phyloP scores from a whole-genome alignment of 2,329 filamentous ascomycete genomes.

The Sarocladium brachiariae region DNA sequence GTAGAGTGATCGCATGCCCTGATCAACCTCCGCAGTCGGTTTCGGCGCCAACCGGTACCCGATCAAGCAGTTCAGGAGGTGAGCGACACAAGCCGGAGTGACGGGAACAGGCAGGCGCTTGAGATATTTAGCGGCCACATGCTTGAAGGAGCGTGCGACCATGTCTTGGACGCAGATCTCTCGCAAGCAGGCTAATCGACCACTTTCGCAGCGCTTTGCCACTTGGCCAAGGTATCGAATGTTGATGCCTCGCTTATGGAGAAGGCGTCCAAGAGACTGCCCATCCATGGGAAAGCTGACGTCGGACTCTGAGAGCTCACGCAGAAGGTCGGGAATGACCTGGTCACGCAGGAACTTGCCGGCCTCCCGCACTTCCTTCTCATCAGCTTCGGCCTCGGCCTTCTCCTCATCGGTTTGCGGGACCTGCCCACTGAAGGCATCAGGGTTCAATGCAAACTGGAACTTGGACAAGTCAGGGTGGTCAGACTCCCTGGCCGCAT shows the following conservation, averaged over 20 bases:
- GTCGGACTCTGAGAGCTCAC: conserved; percentile 84
- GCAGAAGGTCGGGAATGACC: conserved; percentile 76
- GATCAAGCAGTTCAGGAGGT: conserved; percentile 89
- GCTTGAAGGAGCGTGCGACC: conserved; percentile 93
- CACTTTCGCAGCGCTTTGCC: conserved; percentile 57
- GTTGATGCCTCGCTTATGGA: conserved; percentile 98
- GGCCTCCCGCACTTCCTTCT: conserved; percentile 79
- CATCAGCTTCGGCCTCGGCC: conserved; percentile 72
- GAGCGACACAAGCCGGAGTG: conserved; percentile 70
- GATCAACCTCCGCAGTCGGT: conserved; percentile 71
- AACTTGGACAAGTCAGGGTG: conserved; percentile 84
- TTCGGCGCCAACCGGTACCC: conserved; percentile 69
- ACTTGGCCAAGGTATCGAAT: conserved; percentile 89
- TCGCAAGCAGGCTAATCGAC: conserved; percentile 69
- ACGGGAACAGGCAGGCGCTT: conserved; percentile 73
- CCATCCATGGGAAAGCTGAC: conserved; percentile 98
- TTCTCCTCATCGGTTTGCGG: conserved; percentile 90
- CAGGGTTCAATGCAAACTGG: conserved; percentile 83
- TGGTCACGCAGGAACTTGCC: conserved; percentile 71
- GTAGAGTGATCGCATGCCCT: conserved; percentile 68
- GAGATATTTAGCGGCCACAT: conserved; percentile 73
- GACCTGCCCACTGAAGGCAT: conserved; percentile 87
- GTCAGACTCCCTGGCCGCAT: conserved; percentile 43
- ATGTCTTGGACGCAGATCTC: conserved; percentile 83
- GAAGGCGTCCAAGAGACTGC: conserved; percentile 75